These are phyloP conservation scores for Petunia hybrid DNA, from an alignment of 305 asterid genomes.

Conservation along the genomic window DNA sequence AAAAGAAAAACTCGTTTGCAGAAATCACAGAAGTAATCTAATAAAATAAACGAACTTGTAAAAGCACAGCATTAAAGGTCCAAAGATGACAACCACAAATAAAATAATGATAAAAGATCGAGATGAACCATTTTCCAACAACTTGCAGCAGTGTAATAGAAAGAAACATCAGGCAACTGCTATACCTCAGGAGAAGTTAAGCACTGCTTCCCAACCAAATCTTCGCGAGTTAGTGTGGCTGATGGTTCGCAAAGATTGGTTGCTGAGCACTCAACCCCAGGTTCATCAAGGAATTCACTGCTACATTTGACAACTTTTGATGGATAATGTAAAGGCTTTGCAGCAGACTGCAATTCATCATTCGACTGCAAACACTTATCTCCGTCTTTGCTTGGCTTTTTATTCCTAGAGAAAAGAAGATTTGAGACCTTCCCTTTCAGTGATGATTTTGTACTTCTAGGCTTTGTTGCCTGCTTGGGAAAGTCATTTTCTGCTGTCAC, in stretches of 20 bases:
- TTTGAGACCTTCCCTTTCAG: constrained; percentile 84
- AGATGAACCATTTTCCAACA: constrained; percentile 9
- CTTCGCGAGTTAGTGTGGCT: constrained; percentile 46
- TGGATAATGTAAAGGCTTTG: constrained; percentile 34
- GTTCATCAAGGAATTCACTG: constrained; percentile 44
- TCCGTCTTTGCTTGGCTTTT: constrained; percentile 62
- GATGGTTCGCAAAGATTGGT: constrained; percentile 46
- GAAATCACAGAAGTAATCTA: constrained; percentile 12
- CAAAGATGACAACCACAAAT: constrained; percentile 5
- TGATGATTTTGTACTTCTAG: constrained; percentile 63
- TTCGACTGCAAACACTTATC: constrained; percentile 52
- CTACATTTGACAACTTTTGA: constrained; percentile 40
- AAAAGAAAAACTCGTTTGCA: not conserved
- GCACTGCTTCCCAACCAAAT: constrained; percentile 47
- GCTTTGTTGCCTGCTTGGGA: constrained; percentile 56
- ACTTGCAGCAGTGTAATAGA: constrained; percentile 11
- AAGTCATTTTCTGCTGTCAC: constrained; percentile 46
- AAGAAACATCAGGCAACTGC: constrained; percentile 27
- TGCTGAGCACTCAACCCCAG: constrained; percentile 45
- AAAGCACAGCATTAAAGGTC: not conserved
- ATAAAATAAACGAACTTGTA: constrained; percentile 22
- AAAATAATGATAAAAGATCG: constrained; percentile 20
- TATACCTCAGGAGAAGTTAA: constrained; percentile 64
- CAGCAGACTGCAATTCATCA: constrained; percentile 46
- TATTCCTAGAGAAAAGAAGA: constrained; percentile 76